These are phyloP conservation scores for Neurospora sp. DNA, from an alignment of 2,329 filamentous ascomycete genomes.

Conservation along the genomic window DNA sequence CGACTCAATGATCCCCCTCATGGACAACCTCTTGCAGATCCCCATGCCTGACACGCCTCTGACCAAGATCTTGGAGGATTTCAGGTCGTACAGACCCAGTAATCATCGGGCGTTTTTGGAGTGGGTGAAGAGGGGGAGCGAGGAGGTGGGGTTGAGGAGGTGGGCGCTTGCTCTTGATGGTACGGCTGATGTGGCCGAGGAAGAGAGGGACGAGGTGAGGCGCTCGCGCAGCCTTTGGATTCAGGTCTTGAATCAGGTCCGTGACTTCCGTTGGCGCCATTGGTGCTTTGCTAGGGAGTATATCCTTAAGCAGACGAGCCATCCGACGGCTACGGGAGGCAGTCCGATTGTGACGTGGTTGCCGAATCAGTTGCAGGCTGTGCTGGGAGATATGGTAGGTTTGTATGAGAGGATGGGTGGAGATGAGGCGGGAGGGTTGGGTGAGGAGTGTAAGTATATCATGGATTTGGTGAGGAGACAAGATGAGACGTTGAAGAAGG, in stretches of 20 bases:
- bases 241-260: slow-evolving; percentile 60
- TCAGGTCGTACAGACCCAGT: slow-evolving; percentile 77
- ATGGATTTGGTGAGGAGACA: slow-evolving; percentile 58
- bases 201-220: slow-evolving; percentile 33
- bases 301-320: slow-evolving; percentile 65
- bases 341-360: slow-evolving; percentile 79
- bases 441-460: slow-evolving; percentile 42
- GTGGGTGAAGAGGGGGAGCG: slow-evolving; percentile 48
- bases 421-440: slow-evolving; percentile 32
- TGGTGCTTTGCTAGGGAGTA: slow-evolving; percentile 83
- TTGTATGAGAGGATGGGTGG: slow-evolving; percentile 40
- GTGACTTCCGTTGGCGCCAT: slow-evolving; percentile 74
- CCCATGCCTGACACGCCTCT: slow-evolving; percentile 83
- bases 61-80: slow-evolving; percentile 79
- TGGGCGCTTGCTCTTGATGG: slow-evolving; percentile 40
- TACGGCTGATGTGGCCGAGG: slow-evolving; percentile 15
- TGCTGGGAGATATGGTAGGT: slow-evolving; percentile 59
- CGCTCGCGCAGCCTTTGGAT: slow-evolving; percentile 52
- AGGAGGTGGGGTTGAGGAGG: slow-evolving; percentile 42
- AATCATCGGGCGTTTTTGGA: slow-evolving; percentile 81
- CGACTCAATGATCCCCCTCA: slow-evolving; percentile 84
- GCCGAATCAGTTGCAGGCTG: slow-evolving; percentile 69
- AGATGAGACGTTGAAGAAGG: slow-evolving; percentile 56
- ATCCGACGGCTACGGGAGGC: slow-evolving; percentile 71
- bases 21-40: slow-evolving; percentile 79